Conservation (phyloP, 1,284 basidiomycete genomes). For the Anthracocystis setariae region DNA sequence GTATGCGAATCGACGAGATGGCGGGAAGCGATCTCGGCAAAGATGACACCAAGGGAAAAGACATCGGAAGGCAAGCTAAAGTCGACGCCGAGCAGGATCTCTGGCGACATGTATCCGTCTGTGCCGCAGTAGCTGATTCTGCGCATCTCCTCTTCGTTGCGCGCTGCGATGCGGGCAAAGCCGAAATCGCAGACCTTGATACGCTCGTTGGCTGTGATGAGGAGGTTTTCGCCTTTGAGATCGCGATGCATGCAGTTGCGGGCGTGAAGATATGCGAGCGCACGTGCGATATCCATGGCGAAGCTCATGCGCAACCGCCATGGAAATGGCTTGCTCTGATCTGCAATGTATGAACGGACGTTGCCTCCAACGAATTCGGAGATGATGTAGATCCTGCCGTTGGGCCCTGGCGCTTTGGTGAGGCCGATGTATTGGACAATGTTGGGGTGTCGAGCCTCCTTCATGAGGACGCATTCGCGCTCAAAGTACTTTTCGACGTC, state of each 20-base stretch:
- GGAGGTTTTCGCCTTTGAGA: slow-evolving; percentile 95
- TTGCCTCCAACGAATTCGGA: slow-evolving; percentile 64
- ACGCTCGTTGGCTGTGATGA: slow-evolving; percentile 89
- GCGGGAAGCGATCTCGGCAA: slow-evolving; percentile 89
- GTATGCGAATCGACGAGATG: slow-evolving; percentile 77
- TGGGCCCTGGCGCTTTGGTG: slow-evolving; percentile 82
- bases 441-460: slow-evolving; percentile 89
- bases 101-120: slow-evolving; percentile 78
- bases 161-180: slow-evolving; percentile 86
- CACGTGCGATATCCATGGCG: slow-evolving; percentile 90
- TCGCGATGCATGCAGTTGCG: slow-evolving; percentile 79
- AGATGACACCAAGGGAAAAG: slow-evolving; percentile 92
- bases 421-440: slow-evolving; percentile 94
- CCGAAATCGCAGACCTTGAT: slow-evolving; percentile 98
- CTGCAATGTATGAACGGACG: slow-evolving; percentile 59
- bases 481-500: slow-evolving; percentile 96
- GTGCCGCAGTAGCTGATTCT: slow-evolving; percentile 96
- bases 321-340: slow-evolving; percentile 56
- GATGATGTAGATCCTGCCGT: slow-evolving; percentile 73
- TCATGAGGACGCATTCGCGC: slow-evolving; percentile 95
- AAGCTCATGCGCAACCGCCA: slow-evolving; percentile 81
- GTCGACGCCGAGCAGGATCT: slow-evolving; percentile 88
- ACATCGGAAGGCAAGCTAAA: slow-evolving; percentile 94
- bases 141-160: slow-evolving; percentile 88
- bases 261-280: slow-evolving; percentile 95